A percentile compares a stretch with the other conserved stretches of the same genome.
Evolutionary conservation across 306 rosid species (phyloP).

Genomic region (Prunus fruticosa): DNA sequence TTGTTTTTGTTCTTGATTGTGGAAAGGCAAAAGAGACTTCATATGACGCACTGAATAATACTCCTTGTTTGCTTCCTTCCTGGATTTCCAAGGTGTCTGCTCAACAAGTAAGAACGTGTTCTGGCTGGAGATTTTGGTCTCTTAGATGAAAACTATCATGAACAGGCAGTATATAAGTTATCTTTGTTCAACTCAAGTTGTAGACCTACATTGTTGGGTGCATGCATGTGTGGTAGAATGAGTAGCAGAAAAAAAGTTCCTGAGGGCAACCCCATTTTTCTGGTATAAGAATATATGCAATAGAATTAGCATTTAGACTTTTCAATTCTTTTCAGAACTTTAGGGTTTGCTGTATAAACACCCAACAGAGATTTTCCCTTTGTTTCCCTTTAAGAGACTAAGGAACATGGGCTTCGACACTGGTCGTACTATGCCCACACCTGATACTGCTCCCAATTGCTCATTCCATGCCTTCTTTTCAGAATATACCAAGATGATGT

Average conservation of each 20-base stretch:
- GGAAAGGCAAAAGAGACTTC: conserved; percentile 99
- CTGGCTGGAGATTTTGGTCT: conserved; percentile 31
- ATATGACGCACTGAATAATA: conserved; percentile 93
- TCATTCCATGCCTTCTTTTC: background rate
- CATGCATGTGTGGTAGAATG: background rate
- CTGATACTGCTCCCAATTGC: no score
- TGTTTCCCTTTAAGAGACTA: background rate
- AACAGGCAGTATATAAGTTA: background rate
- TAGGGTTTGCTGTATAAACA: background rate
- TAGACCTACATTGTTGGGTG: background rate
- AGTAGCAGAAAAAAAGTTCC: background rate
- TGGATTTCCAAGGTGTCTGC: conserved; percentile 98
- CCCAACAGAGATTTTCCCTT: background rate
- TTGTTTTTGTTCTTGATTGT: conserved; percentile 91
- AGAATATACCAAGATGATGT: no score
- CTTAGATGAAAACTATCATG: conserved; percentile 2
- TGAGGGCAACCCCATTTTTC: background rate
- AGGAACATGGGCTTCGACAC: background rate
- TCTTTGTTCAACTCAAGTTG: background rate
- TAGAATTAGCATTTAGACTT: background rate
- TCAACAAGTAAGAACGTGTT: conserved; percentile 72
- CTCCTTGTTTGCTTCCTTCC: conserved; percentile 96
- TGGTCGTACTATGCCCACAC: no score
- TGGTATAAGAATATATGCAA: background rate
- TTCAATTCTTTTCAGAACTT: background rate